Evolutionary conservation across 495 filamentous ascomycete genomes (phyloP).

Genomic region (Penicillium paradoxum): DNA sequence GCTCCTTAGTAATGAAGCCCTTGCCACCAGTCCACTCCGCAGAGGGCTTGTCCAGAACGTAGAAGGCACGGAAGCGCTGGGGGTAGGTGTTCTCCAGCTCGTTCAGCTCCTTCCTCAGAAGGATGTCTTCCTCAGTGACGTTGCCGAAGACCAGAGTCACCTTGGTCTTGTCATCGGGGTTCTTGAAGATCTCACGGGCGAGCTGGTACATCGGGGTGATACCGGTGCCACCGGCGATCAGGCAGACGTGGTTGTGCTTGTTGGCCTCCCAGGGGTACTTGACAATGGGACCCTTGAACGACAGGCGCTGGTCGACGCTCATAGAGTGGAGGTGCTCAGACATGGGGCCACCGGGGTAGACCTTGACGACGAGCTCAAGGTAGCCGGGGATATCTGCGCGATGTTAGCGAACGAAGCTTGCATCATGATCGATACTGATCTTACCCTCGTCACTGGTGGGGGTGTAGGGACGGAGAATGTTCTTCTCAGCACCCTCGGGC

Average conservation of each 20-base stretch:
- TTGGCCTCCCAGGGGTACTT: constrained; percentile 91
- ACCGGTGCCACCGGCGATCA: constrained; percentile 92
- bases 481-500: constrained; percentile 69
- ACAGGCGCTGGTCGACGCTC: constrained; percentile 70
- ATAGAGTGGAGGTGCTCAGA: constrained; percentile 79
- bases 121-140: constrained; percentile 76
- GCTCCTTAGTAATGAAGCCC: constrained; percentile 79
- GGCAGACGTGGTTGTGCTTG: constrained; percentile 90
- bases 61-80: constrained; percentile 87
- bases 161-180: constrained; percentile 94
- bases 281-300: constrained; percentile 90
- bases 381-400: constrained; percentile 61
- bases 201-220: constrained; percentile 96
- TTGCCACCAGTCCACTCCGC: constrained; percentile 69
- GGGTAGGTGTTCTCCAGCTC: constrained; percentile 88
- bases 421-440: constrained; percentile 2
- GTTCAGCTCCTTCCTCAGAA: constrained; percentile 77
- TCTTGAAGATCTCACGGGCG: constrained; percentile 78
- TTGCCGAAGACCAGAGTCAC: constrained; percentile 93
- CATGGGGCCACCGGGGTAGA: constrained; percentile 88
- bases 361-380: constrained; percentile 87
- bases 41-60: constrained; percentile 82
- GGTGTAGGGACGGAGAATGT: constrained; percentile 85
- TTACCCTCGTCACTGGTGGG: constrained; percentile 81
- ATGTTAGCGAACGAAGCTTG: background rate